phyloP scores from a whole-genome alignment of 2,329 filamentous ascomycete genomes.

The Sporothrix luriei region DNA sequence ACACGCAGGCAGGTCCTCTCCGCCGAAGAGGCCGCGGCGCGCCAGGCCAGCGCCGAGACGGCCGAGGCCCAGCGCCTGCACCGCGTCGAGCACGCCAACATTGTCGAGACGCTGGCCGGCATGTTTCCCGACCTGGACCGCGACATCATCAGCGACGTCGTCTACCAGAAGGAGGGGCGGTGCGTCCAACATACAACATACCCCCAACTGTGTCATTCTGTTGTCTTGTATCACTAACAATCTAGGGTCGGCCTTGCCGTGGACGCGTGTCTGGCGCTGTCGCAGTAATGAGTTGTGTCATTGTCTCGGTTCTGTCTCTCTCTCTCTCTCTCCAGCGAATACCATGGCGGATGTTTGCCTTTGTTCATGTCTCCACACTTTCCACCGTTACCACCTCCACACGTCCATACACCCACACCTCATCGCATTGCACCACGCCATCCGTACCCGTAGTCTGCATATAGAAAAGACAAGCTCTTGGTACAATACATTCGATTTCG shows the following conservation, averaged over 20 bases:
- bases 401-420: too few relatives aligned
- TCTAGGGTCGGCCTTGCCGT: constrained; percentile 78
- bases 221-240: constrained; percentile 31
- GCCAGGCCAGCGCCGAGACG: constrained; percentile 85
- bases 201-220: neutral
- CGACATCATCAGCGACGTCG: constrained; percentile 95
- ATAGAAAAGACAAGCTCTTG: constrained; percentile 1
- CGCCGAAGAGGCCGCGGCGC: constrained; percentile 83
- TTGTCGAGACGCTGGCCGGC: constrained; percentile 89
- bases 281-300: constrained; percentile 36
- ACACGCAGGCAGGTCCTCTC: constrained; percentile 54
- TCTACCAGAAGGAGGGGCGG: constrained; percentile 92
- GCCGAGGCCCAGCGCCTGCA: constrained; percentile 85
- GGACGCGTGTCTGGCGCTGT: constrained; percentile 77
- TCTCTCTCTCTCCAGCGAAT: neutral
- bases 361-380: neutral
- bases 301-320: neutral
- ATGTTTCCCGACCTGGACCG: constrained; percentile 97
- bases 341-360: constrained; percentile 16
- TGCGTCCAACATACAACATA: too few relatives aligned
- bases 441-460: constrained; percentile 10
- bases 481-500: neutral
- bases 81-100: constrained; percentile 79
- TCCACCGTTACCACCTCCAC: neutral
- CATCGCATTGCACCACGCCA: neutral